Evolutionary conservation across 305 asterid genomes (phyloP), one percentile per base, ranked within the genome.

Genomic region (Fraxinus ornus): DNA sequence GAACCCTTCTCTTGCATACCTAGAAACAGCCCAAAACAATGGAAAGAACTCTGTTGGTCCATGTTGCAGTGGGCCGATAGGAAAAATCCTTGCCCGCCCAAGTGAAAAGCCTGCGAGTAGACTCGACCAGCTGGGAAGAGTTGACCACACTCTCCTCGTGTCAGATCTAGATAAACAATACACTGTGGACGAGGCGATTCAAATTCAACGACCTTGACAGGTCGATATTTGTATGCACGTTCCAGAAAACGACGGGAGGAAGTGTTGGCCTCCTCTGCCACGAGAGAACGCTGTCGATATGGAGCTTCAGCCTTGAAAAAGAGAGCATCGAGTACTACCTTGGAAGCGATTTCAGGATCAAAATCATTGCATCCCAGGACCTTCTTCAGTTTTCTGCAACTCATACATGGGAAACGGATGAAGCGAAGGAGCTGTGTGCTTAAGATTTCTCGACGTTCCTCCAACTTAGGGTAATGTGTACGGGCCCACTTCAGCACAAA

Each of bases 1-100:
- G 94, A 85, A 1, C 95, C 94, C 85, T 91, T 91, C 86, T 92
- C 97, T 78, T 89, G 97, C 98, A 92, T 93, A 0, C 97, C 94
- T 78, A 95, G 68, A 80, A 92, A 95, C 78, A 95, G 87, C 78
- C 98, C 98, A 24, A 95, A 93, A 79, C 97, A 92, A 75, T 90
- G 92, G 82, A 79, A 85, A 15, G 87, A 26, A 82, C 88, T 86
- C 47, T 82, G 90, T 84, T 91, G 98, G 60, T 95, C 98, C 97
- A 89, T 82, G 77, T 91, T 90, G 91, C 98, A 93, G 26, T 89
- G 97, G 24, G 97, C 98, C 2, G 95, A 91, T 85, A 95, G 77
- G 89, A 92, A 93, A 81, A 93, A 95, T 0, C 95, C 94, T 70
- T 92, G 97, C 75, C 97, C 98, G 0, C 97, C 98, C 79, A 95